These are phyloP conservation scores for Collybia sordida DNA, from an alignment of 768 basidiomycete species.

Conservation along the genomic window DNA sequence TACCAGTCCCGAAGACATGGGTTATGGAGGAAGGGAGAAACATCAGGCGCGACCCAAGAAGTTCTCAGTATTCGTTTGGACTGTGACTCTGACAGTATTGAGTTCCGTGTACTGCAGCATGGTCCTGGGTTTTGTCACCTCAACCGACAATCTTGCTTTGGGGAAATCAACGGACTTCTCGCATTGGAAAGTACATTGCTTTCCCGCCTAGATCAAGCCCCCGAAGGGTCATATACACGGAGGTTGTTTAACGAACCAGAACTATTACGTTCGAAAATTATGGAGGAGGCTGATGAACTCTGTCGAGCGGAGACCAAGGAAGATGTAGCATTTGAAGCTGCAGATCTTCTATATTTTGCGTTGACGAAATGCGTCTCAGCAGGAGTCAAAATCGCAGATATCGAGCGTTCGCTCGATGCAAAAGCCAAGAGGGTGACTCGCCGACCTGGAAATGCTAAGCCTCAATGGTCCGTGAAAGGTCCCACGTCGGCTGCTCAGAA, in stretches of 20 bases:
- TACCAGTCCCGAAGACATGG: constrained; percentile 97
- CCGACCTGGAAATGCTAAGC: constrained; percentile 89
- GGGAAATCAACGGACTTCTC: constrained; percentile 72
- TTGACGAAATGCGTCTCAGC: constrained; percentile 80
- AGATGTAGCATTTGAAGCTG: constrained; percentile 92
- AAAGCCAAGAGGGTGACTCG: constrained; percentile 88
- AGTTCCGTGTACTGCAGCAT: constrained; percentile 88
- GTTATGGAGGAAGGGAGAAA: constrained; percentile 96
- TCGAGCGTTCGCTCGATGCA: constrained; percentile 79
- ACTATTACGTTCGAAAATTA: constrained; percentile 90
- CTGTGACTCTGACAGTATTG: constrained; percentile 91
- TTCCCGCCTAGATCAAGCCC: constrained; percentile 71
- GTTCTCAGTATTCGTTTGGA: constrained; percentile 81
- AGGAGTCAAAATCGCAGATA: constrained; percentile 80
- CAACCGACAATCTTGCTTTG: constrained; percentile 85
- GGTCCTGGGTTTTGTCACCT: constrained; percentile 95
- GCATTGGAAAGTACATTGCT: constrained; percentile 79
- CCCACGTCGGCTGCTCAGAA: constrained; percentile 1
- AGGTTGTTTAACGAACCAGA: constrained; percentile 80
- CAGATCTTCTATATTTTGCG: constrained; percentile 92
- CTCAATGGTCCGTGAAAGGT: constrained; percentile 57
- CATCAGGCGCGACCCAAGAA: constrained; percentile 90
- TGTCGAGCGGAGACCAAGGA: constrained; percentile 76
- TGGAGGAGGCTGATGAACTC: constrained; percentile 98
- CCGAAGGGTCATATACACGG: constrained; percentile 89